Base-by-base conservation (phyloP, 805 yeast genomes). In the Nakazawaea anatomiae region DNA sequence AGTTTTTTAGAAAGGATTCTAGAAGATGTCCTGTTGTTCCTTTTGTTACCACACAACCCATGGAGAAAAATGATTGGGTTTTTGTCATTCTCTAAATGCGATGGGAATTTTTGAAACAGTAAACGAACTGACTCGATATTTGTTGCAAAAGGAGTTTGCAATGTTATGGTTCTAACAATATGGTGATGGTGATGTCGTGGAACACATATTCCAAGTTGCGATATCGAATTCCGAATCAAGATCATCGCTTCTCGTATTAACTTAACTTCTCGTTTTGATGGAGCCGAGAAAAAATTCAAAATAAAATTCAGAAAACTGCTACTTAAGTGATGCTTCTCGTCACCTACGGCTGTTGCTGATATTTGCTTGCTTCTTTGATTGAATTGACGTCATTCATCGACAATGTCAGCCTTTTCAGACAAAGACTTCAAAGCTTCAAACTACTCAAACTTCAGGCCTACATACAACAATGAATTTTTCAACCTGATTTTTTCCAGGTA, bases 31-130 rank as follows among this genome's bases (percentile, higher is more conserved):
- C 96, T 70, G 60, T 88, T 89, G 66, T 90, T 92, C 32, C 76
- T 66, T 55, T 80, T 84, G 54, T 87, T 83, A 1, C 98, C 98
- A 61, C 92, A 83, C 18, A 92, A 68, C 0, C 99, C 99, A 64
- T 92, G 99, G 36, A 91, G 68, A 25, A 92, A 80, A 32, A 94
- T 68, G 6, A 92, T 69, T 1, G 97, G 94, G 1, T 83, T 69
- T 55, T 68, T 67, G 9, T 25, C 11, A 9, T 9, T 29, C 31
- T 6, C 35, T 4, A 8, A 7, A 11, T 30, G 39, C 6, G 48
- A 25, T 14, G 12, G 28, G 44, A 51, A 51, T 10, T 41, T 30
- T 25, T 53, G 53, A 32, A 38, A 55, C 14, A 44, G 51, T 35
- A 55, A 47, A 30, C 49, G 52, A 9, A 55, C 56, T 3, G 55